Base-by-base conservation (phyloP, 2,329 filamentous ascomycete species). In the Talaromyces sp. region DNA sequence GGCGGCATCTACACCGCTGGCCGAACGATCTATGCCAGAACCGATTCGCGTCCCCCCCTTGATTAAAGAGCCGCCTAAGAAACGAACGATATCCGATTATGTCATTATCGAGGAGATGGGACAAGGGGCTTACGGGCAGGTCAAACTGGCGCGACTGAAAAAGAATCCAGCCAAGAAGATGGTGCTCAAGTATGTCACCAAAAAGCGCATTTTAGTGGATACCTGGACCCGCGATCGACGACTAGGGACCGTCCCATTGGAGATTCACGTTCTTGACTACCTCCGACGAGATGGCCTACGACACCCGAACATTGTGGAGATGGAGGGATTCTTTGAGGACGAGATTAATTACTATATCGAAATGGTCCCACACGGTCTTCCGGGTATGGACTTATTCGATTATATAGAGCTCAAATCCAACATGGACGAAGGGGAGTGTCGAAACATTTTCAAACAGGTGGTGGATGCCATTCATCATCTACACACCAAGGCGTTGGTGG, bases 331-430 rank as follows among this genome's bases (percentile, higher is more conserved):
- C 70, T 87, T 87, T 66, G 84, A 87, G 63, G 78, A 80, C 36
- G 77, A 80, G 57, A 64, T 78, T 64, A 97, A 99, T 70, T 99
- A 99, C 76, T 99, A 99, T 74, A 99, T 99, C 65, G 94, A 97
- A 73, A 99, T 97, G 74, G 82, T 89, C 13, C 94, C 94, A 0
- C 94, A 97, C 67, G 94, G 94, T 1, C 80, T 97, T 37, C 94
- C 94, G 0, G 94, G 94, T 11, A 97, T 99, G 92, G 94, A 99
- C 72, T 81, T 99, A 1, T 99, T 99, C 69, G 94, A 99, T 75
- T 99, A 99, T 73, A 99, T 99, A 64, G 94, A 99, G 73, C 82
- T 99, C 56, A 87, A 93, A 25, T 87, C 91, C 46, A 97, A 93
- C 67, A 99, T 99, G 94, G 91, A 96, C 55, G 94, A 99, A 75